Conservation (phyloP, 257 asterid genomes). For the Rhazya stricta region DNA sequence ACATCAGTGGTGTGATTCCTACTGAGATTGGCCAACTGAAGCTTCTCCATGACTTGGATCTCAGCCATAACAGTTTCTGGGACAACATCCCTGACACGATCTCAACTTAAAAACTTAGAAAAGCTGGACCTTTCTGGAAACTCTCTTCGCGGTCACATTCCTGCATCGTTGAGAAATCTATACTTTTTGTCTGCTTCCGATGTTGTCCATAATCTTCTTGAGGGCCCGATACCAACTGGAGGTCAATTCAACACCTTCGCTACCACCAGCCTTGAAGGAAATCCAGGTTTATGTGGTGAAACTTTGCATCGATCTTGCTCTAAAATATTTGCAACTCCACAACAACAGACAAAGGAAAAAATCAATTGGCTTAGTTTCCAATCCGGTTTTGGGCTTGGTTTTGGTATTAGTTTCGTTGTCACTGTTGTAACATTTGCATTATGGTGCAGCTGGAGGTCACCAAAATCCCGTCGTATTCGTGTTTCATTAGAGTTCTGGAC, state of each 20-base stretch:
- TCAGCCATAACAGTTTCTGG: constrained; percentile 56
- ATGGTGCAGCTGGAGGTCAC: neutral
- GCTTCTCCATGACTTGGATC: constrained; percentile 59
- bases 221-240: constrained; percentile 81
- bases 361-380: neutral
- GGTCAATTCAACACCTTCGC: constrained; percentile 88
- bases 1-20: constrained; percentile 61
- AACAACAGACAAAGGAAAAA: neutral
- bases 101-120: constrained; percentile 74
- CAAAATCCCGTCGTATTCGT: neutral
- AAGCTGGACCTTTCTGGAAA: constrained; percentile 65
- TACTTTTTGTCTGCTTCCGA: constrained; percentile 74
- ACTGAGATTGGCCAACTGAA: constrained; percentile 59
- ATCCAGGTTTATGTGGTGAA: constrained; percentile 65
- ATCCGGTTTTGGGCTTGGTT: neutral
- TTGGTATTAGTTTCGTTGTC: neutral
- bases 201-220: constrained; percentile 70
- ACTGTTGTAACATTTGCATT: neutral
- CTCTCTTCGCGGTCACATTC: constrained; percentile 65
- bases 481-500: no score
- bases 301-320: constrained; percentile 45
- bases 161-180: constrained; percentile 62
- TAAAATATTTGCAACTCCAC: neutral
- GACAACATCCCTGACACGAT: constrained; percentile 71
- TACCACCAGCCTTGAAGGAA: constrained; percentile 58